Evolutionary conservation across 2,329 filamentous ascomycete species (phyloP).

Genomic region (Aureobasidium leucospermi): DNA sequence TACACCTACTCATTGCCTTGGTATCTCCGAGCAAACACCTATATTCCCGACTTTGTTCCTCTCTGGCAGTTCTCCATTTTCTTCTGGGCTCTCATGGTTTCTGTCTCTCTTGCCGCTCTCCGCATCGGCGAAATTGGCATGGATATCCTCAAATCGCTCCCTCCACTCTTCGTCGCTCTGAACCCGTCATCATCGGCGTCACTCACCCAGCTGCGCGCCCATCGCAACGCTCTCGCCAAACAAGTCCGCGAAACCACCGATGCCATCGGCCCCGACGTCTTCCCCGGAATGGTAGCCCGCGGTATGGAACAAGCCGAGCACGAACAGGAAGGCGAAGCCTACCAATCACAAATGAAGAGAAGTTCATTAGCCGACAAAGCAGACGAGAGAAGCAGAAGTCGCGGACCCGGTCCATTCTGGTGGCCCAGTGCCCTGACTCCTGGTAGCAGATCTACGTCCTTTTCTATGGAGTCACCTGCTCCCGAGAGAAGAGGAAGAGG

Average conservation of each 20-base stretch:
- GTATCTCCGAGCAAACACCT: slow-evolving; percentile 21
- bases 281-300: slow-evolving; percentile 42
- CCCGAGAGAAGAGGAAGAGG: not conserved
- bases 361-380: slow-evolving; percentile 5
- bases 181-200: slow-evolving; percentile 79
- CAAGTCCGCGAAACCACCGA: slow-evolving; percentile 92
- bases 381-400: slow-evolving; percentile 3
- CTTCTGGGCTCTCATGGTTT: slow-evolving; percentile 74
- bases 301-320: slow-evolving; percentile 60
- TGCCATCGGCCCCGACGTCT: slow-evolving; percentile 88
- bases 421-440: not conserved
- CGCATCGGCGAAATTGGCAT: slow-evolving; percentile 97
- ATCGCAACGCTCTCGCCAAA: slow-evolving; percentile 65
- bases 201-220: slow-evolving; percentile 66
- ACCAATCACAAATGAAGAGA: slow-evolving; percentile 4
- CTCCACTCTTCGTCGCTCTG: slow-evolving; percentile 77
- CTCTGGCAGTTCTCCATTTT: slow-evolving; percentile 68
- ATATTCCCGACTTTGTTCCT: slow-evolving; percentile 70
- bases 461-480: not conserved
- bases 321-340: not conserved
- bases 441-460: not conserved
- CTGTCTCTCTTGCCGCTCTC: slow-evolving; percentile 84
- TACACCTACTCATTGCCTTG: not conserved
- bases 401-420: not conserved
- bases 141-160: slow-evolving; percentile 93